Evolutionary conservation across 2,329 filamentous ascomycete genomes (phyloP), one percentile per base, ranked within the genome.

Genomic region (Chaetomium sp.): DNA sequence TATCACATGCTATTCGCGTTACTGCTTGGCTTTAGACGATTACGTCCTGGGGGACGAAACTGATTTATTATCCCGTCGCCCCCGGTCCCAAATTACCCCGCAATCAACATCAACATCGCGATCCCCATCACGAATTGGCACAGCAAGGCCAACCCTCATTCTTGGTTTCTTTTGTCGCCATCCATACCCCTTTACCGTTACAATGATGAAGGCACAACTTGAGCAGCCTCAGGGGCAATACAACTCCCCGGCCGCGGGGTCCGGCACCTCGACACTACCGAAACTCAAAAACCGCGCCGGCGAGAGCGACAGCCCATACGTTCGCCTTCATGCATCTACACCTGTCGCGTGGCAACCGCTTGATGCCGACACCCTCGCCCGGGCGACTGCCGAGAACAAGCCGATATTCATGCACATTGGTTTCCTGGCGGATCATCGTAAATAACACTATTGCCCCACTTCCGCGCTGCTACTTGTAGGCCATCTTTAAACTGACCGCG

Each of bases 361-460:
- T 78, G 87, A 87, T 62, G 79, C 86, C 27, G 85, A 91, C 66
- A 84, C 89, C 12, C 77, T 96, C 53, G 80, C 81, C 60, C 78
- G 91, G 48, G 92, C 94, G 12, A 87, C 83, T 70, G 82, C 78
- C 64, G 84, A 91, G 64, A 95, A 97, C 71, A 88, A 91, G 66
- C 78, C 96, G 56, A 85, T 99, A 57, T 97, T 96, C 68, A 77
- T 97, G 59, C 95, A 92, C 69, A 91, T 97, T 66, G 94, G 94
- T 49, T 99, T 96, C 75, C 88, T 88, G 19, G 91, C 94, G 43
- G 97, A 94, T 70, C 92, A 97, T 74, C 95, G 94, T 94, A 74
- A 68, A 87, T 76, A 33, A 6, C 33, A 32, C 6, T 7, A 32
- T 43, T 14, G n/a, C 35, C 34, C 27, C 53, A 9, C 52, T 49